These are phyloP conservation scores for Fusarium falciforme DNA, from an alignment of 2,329 filamentous ascomycete species.

Conservation along the genomic window DNA sequence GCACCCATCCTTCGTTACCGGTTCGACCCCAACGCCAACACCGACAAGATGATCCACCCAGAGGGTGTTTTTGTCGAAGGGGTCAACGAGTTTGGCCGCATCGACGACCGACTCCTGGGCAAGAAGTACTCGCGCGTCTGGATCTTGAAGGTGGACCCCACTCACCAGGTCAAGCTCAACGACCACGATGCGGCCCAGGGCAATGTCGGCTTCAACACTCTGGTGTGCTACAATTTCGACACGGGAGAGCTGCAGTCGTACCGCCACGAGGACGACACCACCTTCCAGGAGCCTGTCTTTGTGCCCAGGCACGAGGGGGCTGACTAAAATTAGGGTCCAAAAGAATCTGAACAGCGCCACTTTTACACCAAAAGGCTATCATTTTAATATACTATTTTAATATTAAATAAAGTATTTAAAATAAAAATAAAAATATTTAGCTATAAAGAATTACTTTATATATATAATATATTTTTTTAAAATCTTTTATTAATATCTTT, in stretches of 20 bases:
- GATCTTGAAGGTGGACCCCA: slow-evolving; percentile 5
- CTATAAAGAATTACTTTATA: too few relatives aligned
- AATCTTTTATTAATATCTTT: too few relatives aligned
- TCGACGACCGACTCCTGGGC: slow-evolving; percentile 3
- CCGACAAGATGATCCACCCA: not conserved
- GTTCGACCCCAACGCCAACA: not conserved
- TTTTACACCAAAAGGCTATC: too few relatives aligned
- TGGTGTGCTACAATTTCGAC: slow-evolving; percentile 5
- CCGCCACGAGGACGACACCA: not conserved
- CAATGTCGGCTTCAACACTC: slow-evolving; percentile 2
- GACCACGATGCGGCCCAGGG: not conserved
- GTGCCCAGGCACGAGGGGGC: slow-evolving; percentile 1
- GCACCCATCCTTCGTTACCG: slow-evolving; percentile 1
- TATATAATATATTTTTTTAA: too few relatives aligned
- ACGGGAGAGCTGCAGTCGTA: slow-evolving; percentile 2
- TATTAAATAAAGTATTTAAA: too few relatives aligned
- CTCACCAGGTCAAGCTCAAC: not conserved
- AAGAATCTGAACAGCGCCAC: too few relatives aligned
- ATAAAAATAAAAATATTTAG: too few relatives aligned
- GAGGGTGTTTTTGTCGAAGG: not conserved
- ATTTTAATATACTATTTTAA: too few relatives aligned
- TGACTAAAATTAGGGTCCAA: too few relatives aligned
- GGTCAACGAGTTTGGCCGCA: slow-evolving; percentile 7
- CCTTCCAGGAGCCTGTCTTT: slow-evolving; percentile 5
- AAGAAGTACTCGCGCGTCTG: slow-evolving; percentile 8